A percentile compares a stretch with the other conserved stretches of the same genome.
Conservation (phyloP, 2,329 filamentous ascomycete genomes). For the Trichothecium sympodiale region DNA sequence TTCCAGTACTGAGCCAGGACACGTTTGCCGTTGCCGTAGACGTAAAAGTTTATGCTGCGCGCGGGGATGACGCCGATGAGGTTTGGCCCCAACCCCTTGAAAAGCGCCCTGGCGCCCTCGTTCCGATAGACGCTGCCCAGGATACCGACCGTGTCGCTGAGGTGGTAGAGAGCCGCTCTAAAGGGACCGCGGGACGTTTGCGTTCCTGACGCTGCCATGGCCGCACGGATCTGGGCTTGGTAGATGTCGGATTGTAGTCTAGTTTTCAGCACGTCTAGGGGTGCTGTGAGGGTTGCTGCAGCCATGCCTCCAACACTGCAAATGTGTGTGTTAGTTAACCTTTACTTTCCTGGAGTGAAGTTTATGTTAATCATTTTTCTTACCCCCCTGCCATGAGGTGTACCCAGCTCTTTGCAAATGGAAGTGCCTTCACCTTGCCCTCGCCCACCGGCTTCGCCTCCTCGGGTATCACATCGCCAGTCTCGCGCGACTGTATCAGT, state of each 20-base stretch:
- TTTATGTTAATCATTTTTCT: conserved; percentile 16
- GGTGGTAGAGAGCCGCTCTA: conserved; percentile 59
- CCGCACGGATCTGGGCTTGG: conserved; percentile 65
- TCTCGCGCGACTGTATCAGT: conserved; percentile 49
- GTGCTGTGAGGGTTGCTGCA: conserved; percentile 82
- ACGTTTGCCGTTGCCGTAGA: conserved; percentile 85
- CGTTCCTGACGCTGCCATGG: conserved; percentile 54
- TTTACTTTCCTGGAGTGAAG: neutral
- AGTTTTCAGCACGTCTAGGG: conserved; percentile 89
- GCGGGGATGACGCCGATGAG: conserved; percentile 83
- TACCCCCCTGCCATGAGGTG: conserved; percentile 89
- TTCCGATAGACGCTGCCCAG: conserved; percentile 66
- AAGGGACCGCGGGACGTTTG: conserved; percentile 47
- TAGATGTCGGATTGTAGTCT: conserved; percentile 92
- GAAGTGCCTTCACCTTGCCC: conserved; percentile 27
- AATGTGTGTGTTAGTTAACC: neutral
- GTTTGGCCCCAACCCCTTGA: conserved; percentile 88
- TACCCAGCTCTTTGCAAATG: conserved; percentile 71
- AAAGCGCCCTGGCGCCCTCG: conserved; percentile 79
- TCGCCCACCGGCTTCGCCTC: conserved; percentile 17
- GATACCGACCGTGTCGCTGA: conserved; percentile 79
- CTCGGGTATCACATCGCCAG: conserved; percentile 42
- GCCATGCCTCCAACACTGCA: conserved; percentile 78
- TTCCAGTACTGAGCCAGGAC: conserved; percentile 68
- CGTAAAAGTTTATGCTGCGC: conserved; percentile 85